Percentiles rank a stretch among this genome's conserved stretches.
Conservation (phyloP, 306 rosid genomes). For the Castanea crenata region DNA sequence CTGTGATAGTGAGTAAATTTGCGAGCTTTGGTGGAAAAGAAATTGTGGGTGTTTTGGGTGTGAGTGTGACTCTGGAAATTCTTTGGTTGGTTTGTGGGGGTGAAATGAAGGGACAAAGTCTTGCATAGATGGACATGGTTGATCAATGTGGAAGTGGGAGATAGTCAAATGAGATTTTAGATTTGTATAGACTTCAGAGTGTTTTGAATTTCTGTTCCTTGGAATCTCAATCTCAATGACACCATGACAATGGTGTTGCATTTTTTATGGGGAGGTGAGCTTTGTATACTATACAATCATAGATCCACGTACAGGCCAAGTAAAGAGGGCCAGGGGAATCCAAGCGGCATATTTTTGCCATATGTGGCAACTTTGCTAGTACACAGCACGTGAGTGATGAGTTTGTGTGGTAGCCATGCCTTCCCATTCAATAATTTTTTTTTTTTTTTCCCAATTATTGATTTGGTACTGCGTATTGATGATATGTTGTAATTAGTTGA, state of each 20-base stretch:
- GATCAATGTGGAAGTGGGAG: neutral
- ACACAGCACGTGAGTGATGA: too few relatives aligned
- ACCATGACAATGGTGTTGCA: too few relatives aligned
- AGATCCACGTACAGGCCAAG: neutral
- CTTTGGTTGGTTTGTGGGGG: constrained; percentile 16
- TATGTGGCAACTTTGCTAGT: too few relatives aligned
- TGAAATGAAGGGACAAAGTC: constrained; percentile 22
- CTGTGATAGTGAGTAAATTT: neutral
- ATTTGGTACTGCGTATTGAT: too few relatives aligned
- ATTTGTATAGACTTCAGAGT: neutral
- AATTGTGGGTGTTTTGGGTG: neutral
- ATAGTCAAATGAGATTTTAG: neutral
- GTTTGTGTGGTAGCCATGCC: too few relatives aligned
- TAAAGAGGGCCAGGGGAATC: neutral
- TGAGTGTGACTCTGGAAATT: neutral
- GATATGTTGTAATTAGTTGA: too few relatives aligned
- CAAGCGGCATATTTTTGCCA: neutral
- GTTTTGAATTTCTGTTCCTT: neutral
- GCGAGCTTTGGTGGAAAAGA: constrained; percentile 9
- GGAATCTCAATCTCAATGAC: too few relatives aligned
- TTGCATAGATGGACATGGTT: constrained; percentile 21
- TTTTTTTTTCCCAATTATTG: too few relatives aligned
- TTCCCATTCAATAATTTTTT: too few relatives aligned
- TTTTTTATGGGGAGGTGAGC: too few relatives aligned
- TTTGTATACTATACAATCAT: neutral